Percentiles rank a stretch among this genome's conserved stretches.
Evolutionary conservation across 805 yeast species (phyloP).

Genomic region (Lachancea sp.): DNA sequence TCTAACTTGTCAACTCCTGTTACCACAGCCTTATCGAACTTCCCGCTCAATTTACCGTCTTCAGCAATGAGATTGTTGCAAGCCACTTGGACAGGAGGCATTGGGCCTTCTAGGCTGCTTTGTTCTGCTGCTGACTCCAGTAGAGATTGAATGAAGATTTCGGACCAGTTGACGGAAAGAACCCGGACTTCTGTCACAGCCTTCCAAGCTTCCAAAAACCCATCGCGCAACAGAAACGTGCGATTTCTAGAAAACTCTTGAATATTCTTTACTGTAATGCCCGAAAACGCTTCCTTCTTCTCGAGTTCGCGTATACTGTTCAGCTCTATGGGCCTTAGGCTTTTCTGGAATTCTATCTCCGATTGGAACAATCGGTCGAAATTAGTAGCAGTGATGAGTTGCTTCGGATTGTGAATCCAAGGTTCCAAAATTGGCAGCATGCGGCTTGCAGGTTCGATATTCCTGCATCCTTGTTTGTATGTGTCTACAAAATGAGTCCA

Average conservation of each 20-base stretch:
- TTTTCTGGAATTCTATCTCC: conserved; percentile 18
- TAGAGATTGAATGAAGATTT: conserved; percentile 21
- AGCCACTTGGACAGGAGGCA: conserved; percentile 12
- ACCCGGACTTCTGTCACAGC: conserved; percentile 13
- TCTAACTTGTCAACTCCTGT: conserved; percentile 27
- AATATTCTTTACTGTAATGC: conserved; percentile 15
- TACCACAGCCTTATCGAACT: conserved; percentile 19
- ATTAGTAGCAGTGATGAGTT: conserved; percentile 10
- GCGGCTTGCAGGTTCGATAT: conserved; percentile 10
- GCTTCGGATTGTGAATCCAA: neutral
- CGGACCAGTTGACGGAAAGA: conserved; percentile 30
- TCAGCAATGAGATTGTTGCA: conserved; percentile 22
- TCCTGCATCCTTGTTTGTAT: conserved; percentile 18
- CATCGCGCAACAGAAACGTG: conserved; percentile 3
- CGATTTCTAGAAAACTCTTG: conserved; percentile 8
- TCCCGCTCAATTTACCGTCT: conserved; percentile 18
- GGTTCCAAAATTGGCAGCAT: conserved; percentile 3
- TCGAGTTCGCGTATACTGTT: conserved; percentile 23
- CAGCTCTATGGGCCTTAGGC: conserved; percentile 17
- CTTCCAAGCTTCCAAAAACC: conserved; percentile 4
- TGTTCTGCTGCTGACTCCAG: conserved; percentile 9
- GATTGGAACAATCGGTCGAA: conserved; percentile 11
- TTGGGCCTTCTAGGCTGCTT: neutral
- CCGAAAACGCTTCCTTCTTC: conserved; percentile 14
- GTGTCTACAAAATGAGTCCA: conserved; percentile 25